Conservation (phyloP, 805 yeast species). For the Saccharomycopsis schoenii region DNA sequence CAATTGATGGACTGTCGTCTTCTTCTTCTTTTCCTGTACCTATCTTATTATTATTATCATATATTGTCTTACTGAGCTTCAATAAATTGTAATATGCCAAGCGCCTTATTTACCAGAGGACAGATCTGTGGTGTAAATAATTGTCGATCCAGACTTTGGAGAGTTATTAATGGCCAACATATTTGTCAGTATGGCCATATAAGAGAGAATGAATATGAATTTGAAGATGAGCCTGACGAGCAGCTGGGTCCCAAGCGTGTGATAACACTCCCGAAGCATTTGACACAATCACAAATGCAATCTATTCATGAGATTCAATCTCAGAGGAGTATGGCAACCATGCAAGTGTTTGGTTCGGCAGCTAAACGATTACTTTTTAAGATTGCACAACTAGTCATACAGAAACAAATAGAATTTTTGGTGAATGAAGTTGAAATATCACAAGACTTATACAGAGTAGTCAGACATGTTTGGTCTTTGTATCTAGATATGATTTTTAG, state of each 20-base stretch:
- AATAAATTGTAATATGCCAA: neutral
- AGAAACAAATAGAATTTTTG: constrained; percentile 36
- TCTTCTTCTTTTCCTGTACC: too few relatives aligned
- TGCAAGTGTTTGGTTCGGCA: constrained; percentile 35
- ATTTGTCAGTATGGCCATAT: constrained; percentile 92
- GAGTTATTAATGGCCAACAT: constrained; percentile 61
- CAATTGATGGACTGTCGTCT: too few relatives aligned
- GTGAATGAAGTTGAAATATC: constrained; percentile 27
- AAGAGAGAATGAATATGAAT: constrained; percentile 66
- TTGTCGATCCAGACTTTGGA: constrained; percentile 73
- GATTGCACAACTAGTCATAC: constrained; percentile 42
- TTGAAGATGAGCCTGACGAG: constrained; percentile 76
- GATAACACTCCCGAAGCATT: constrained; percentile 37
- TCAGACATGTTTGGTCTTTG: constrained; percentile 31
- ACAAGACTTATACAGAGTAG: constrained; percentile 23
- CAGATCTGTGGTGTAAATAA: constrained; percentile 84
- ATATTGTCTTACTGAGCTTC: too few relatives aligned
- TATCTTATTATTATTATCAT: too few relatives aligned
- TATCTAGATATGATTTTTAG: constrained; percentile 15
- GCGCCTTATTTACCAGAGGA: constrained; percentile 48
- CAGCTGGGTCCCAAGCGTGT: constrained; percentile 42
- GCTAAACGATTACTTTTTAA: constrained; percentile 36
- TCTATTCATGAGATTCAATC: constrained; percentile 23
- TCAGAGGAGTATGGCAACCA: constrained; percentile 19
- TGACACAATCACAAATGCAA: constrained; percentile 26